These are phyloP conservation scores for Penicillium silybi DNA, from an alignment of 495 filamentous ascomycete species.

Conservation along the genomic window DNA sequence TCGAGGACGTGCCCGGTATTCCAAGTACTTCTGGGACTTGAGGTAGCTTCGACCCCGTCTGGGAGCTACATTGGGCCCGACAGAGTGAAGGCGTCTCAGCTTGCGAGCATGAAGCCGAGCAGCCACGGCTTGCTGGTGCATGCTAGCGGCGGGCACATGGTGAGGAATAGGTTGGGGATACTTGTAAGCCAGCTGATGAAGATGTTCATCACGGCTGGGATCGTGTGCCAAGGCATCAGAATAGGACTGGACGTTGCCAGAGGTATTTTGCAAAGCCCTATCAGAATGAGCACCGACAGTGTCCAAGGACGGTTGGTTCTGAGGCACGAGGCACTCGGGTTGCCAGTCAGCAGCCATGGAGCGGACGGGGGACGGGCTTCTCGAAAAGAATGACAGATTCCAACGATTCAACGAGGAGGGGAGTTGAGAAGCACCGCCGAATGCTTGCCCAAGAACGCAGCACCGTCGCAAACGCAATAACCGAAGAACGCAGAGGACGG, in stretches of 20 bases:
- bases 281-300: conserved; percentile 39
- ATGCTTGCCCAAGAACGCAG: conserved; percentile 45
- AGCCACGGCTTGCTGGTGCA: conserved; percentile 33
- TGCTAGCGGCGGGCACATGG: conserved; percentile 23
- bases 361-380: conserved; percentile 42
- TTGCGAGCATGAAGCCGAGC: conserved; percentile 36
- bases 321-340: conserved; percentile 42
- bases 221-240: conserved; percentile 34
- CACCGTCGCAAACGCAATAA: conserved; percentile 35
- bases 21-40: conserved; percentile 46
- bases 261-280: conserved; percentile 46
- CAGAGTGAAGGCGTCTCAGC: conserved; percentile 38
- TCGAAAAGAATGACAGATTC: conserved; percentile 53
- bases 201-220: conserved; percentile 34
- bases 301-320: conserved; percentile 40
- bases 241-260: conserved; percentile 48
- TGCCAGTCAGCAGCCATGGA: conserved; percentile 50
- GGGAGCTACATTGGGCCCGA: conserved; percentile 27
- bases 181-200: conserved; percentile 39
- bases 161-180: conserved; percentile 38
- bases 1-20: conserved; percentile 69
- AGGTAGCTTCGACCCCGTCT: conserved; percentile 41
- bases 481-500: conserved; percentile 37
- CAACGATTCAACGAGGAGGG: conserved; percentile 37
- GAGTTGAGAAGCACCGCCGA: conserved; percentile 34